These are phyloP conservation scores for Fusarium praegraminearum DNA, from an alignment of 2,329 filamentous ascomycete species.

Conservation along the genomic window DNA sequence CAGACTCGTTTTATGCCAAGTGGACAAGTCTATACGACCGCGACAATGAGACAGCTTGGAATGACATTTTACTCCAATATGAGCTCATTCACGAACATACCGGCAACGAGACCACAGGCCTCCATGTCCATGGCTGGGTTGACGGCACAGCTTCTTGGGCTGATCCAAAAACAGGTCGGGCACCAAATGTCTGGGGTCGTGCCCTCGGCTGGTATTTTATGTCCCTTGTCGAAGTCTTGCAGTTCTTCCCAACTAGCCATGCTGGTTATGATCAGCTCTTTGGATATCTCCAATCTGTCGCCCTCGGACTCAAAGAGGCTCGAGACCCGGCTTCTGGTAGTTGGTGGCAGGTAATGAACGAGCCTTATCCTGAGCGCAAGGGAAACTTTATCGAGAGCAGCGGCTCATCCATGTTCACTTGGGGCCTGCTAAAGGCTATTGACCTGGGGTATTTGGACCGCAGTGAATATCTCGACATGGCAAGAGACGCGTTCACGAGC, in stretches of 20 bases:
- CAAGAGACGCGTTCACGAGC: conserved; percentile 37
- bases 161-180: conserved; percentile 59
- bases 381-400: conserved; percentile 71
- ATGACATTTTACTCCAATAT: conserved; percentile 59
- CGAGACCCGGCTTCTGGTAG: conserved; percentile 58
- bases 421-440: conserved; percentile 59
- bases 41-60: conserved; percentile 54
- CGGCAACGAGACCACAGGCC: conserved; percentile 52
- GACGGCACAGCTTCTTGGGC: conserved; percentile 62
- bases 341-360: conserved; percentile 70
- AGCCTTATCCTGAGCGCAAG: conserved; percentile 56
- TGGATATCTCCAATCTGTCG: conserved; percentile 55
- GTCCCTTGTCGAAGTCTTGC: conserved; percentile 61
- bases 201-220: conserved; percentile 65
- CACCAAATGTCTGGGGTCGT: conserved; percentile 63
- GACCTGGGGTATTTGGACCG: conserved; percentile 35
- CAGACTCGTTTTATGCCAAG: conserved; percentile 56
- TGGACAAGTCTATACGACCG: conserved; percentile 54
- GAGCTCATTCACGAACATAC: conserved; percentile 58
- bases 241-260: conserved; percentile 55
- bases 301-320: conserved; percentile 54
- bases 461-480: conserved; percentile 13
- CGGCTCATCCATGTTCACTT: conserved; percentile 67
- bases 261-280: conserved; percentile 51
- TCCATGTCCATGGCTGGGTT: conserved; percentile 67